Evolutionary conservation across 306 rosid genomes (phyloP), one percentile per base, ranked within the genome.

Genomic region (Pyrus communis): DNA sequence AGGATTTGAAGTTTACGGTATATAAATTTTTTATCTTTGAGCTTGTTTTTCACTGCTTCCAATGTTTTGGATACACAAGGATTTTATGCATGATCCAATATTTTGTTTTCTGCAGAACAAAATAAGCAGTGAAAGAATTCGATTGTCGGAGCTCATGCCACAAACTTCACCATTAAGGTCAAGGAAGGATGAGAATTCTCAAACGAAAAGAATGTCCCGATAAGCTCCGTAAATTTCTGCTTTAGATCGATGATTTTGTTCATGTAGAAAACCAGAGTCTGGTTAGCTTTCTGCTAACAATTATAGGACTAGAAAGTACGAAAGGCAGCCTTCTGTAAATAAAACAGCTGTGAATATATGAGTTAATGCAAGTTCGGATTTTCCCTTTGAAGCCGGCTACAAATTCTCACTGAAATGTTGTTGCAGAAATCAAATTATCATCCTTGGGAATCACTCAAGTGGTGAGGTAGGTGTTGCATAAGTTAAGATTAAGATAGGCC

Each of bases 1-100:
- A 88, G 68, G 91, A 89, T 76, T 85, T 92, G 80, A 92, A 84
- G 88, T 83, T 81, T 70, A 94, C 92, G 97, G 98, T 93, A 85
- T 35, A 57, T 27, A 70, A 6, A 67, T 42, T 6, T 28, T 61
- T 4, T 10, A 42, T 42, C n/a, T 23, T 35, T 19, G 9, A 66
- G 19, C 40, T 15, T 23, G 21, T 4, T 22, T 19, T 25, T 33
- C 23, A 30, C 11, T 46, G 65, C 12, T 8, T 6, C 12, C 25
- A 9, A 0, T 30, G 23, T 11, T 75, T 71, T 64, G 67, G 13
- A 5, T 35, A 28, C 64, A 38, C 40, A 40, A 60, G 4, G 14
- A 40, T 59, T 30, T 21, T 11, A 31, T 15, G 19, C 60, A 19
- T 23, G 30, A 52, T 23, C 23, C 35, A 49, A 52, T 6, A 0